Conservation (phyloP, 2,329 filamentous ascomycete species). For the Sclerotinia subarctica region DNA sequence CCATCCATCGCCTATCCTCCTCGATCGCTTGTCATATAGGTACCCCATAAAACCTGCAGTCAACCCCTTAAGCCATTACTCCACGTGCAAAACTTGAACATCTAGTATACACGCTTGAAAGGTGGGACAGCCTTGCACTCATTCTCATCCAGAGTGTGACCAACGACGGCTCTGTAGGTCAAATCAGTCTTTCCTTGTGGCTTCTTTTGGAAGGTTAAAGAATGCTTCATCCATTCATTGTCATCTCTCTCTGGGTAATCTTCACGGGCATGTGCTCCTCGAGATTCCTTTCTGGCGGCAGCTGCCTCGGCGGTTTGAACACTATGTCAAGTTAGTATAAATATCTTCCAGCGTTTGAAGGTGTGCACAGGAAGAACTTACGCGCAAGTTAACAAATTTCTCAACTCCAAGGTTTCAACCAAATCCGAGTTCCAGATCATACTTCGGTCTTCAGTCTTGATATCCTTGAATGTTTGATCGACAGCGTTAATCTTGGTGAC, state of each 20-base stretch:
- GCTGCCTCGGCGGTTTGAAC: slow-evolving; percentile 89
- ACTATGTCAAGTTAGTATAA: slow-evolving; percentile 42
- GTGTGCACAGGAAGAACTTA: slow-evolving; percentile 46
- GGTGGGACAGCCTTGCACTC: slow-evolving; percentile 96
- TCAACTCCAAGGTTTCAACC: slow-evolving; percentile 91
- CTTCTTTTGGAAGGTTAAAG: slow-evolving; percentile 89
- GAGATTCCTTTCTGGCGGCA: slow-evolving; percentile 92
- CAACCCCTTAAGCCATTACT: neutral
- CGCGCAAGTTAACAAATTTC: slow-evolving; percentile 95
- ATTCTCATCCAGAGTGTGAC: slow-evolving; percentile 82
- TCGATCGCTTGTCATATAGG: slow-evolving; percentile 3
- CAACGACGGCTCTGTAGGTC: slow-evolving; percentile 78
- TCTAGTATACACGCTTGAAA: slow-evolving; percentile 89
- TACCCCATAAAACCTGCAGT: neutral
- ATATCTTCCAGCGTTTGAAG: neutral
- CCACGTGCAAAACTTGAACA: slow-evolving; percentile 7
- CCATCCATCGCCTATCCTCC: neutral
- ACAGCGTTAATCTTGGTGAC: slow-evolving; percentile 83
- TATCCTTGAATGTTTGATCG: slow-evolving; percentile 73
- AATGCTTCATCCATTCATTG: slow-evolving; percentile 99
- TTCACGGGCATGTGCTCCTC: slow-evolving; percentile 95
- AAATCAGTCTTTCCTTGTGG: slow-evolving; percentile 86
- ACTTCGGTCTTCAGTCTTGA: slow-evolving; percentile 95
- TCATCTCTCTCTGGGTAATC: slow-evolving; percentile 96
- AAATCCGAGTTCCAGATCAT: slow-evolving; percentile 99